Conservation (phyloP, 192 early-diverging fungal species). For the Lobosporangium transversale region DNA sequence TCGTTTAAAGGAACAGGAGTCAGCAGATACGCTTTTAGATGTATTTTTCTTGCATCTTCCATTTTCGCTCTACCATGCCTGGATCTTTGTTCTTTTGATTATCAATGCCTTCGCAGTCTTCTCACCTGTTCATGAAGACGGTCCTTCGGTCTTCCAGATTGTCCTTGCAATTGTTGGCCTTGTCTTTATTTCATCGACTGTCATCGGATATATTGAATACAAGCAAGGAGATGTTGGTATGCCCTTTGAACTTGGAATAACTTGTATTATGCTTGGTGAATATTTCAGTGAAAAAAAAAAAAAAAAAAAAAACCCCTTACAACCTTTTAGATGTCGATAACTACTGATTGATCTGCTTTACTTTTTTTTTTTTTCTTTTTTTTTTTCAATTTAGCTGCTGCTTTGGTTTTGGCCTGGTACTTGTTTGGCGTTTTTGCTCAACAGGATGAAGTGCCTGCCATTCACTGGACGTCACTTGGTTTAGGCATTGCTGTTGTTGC, state of each 20-base stretch:
- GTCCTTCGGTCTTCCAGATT: conserved; percentile 56
- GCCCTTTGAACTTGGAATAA: no score
- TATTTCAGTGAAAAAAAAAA: not conserved
- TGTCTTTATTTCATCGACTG: conserved; percentile 61
- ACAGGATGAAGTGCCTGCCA: conserved; percentile 50
- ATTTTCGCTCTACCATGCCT: conserved; percentile 74
- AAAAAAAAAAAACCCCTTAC: no score
- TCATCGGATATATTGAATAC: conserved; percentile 69
- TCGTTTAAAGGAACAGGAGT: conserved; percentile 54
- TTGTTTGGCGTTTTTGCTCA: conserved; percentile 62
- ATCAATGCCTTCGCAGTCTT: conserved; percentile 70
- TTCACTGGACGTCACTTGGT: conserved; percentile 61
- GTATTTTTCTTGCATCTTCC: conserved; percentile 70
- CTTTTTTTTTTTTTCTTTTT: not conserved
- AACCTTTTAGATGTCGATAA: no score
- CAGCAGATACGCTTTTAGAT: conserved; percentile 53
- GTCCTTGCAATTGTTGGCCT: conserved; percentile 61
- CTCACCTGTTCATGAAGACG: conserved; percentile 39
- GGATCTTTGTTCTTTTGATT: conserved; percentile 65
- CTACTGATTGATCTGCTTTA: not conserved
- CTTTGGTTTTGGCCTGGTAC: conserved; percentile 70
- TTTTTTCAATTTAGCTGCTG: conserved; percentile 52
- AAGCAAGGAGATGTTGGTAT: conserved; percentile 63
- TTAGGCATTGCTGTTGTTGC: conserved; percentile 56
- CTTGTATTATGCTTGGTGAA: not conserved